phyloP scores from a whole-genome alignment of 805 yeast species.

The Metschnikowia sp. region DNA sequence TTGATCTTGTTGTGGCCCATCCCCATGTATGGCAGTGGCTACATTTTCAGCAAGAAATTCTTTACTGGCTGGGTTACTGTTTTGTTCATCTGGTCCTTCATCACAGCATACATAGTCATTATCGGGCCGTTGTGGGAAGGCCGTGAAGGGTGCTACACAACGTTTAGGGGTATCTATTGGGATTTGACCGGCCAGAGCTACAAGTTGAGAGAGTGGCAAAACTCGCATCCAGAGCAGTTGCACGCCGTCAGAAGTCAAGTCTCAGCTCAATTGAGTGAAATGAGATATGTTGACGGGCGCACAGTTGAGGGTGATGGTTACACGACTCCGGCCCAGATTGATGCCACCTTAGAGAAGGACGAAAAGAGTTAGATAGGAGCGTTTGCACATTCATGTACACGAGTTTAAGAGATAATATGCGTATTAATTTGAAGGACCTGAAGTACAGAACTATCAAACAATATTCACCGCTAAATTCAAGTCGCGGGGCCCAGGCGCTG shows the following conservation, averaged over 20 bases:
- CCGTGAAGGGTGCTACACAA: conserved; percentile 57
- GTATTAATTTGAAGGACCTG: not conserved
- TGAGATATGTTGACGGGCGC: conserved; percentile 12
- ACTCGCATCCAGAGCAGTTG: conserved; percentile 64
- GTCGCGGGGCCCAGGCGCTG: too few species aligned
- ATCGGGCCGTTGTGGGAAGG: conserved; percentile 76
- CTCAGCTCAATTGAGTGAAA: conserved; percentile 21
- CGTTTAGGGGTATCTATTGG: conserved; percentile 81
- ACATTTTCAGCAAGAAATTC: conserved; percentile 69
- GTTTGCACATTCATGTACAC: too few species aligned
- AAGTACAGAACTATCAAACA: too few species aligned
- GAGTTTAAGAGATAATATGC: not conserved
- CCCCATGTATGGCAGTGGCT: conserved; percentile 86
- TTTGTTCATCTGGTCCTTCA: conserved; percentile 76
- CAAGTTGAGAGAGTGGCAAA: conserved; percentile 76
- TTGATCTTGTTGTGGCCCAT: conserved; percentile 83
- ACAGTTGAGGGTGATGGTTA: conserved; percentile 8
- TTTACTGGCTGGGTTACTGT: conserved; percentile 91
- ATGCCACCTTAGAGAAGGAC: conserved; percentile 12
- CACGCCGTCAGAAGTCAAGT: conserved; percentile 73
- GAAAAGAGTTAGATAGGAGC: not conserved
- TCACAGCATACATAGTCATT: conserved; percentile 59
- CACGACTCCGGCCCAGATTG: conserved; percentile 13
- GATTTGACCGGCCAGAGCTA: conserved; percentile 72
- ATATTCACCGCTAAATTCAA: too few species aligned